Evolutionary conservation across 768 basidiomycete genomes (phyloP).

Genomic region (Trametes cingulata): DNA sequence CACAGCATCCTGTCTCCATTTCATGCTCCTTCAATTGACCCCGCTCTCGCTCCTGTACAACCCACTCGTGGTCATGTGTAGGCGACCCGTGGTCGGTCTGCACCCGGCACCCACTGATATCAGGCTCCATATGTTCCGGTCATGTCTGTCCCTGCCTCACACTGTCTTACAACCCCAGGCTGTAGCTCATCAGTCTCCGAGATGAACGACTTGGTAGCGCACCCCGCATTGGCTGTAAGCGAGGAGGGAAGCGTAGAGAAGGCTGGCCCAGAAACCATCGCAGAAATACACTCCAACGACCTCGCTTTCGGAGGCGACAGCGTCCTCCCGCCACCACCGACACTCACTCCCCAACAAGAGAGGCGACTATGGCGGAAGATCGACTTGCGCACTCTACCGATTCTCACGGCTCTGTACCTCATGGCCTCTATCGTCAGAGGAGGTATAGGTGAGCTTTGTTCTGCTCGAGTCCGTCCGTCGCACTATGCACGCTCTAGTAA

Average conservation of each 20-base stretch:
- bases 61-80: not conserved
- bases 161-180: no score
- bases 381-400: constrained; percentile 34
- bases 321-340: constrained; percentile 46
- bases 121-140: not conserved
- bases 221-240: no score
- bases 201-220: no score
- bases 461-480: not conserved
- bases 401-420: constrained; percentile 35
- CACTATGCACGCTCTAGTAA: not conserved
- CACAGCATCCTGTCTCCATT: no score
- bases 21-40: not conserved
- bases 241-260: no score
- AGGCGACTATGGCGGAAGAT: constrained; percentile 35
- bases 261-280: not conserved
- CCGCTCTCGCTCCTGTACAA: not conserved
- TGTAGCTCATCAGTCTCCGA: no score
- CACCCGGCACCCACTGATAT: not conserved
- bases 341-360: constrained; percentile 51
- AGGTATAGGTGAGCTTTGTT: constrained; percentile 16
- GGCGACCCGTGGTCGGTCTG: not conserved
- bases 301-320: constrained; percentile 48
- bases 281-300: not conserved
- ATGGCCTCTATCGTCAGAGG: constrained; percentile 33
- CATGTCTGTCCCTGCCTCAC: no score